Conservation (phyloP, 352 stramenopile genomes). For the Globisporangium heterothallicum region DNA sequence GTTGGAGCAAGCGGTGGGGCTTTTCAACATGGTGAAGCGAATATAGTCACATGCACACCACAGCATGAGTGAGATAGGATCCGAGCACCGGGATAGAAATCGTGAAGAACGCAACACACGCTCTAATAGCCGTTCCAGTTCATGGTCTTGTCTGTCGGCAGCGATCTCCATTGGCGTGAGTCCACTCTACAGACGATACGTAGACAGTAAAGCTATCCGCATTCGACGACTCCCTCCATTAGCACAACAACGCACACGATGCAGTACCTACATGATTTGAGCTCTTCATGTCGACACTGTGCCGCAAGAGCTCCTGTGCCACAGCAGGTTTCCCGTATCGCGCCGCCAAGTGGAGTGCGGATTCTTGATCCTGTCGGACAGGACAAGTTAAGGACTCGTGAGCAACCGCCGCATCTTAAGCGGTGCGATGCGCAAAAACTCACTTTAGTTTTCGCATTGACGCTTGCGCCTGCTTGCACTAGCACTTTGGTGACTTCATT, state of each 20-base stretch:
- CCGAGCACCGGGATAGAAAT: too few species aligned
- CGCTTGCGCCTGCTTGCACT: slow-evolving; percentile 37
- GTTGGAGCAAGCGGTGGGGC: slow-evolving; percentile 28
- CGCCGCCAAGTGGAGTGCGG: slow-evolving; percentile 38
- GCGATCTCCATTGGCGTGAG: slow-evolving; percentile 42
- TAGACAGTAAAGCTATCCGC: too few species aligned
- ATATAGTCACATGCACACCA: not conserved
- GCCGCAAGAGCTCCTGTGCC: slow-evolving; percentile 31
- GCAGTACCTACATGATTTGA: slow-evolving; percentile 22
- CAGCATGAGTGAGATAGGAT: not conserved
- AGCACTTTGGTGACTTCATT: slow-evolving; percentile 34
- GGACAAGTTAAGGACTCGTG: not conserved
- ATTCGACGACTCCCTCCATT: too few species aligned
- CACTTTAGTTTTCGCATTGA: slow-evolving; percentile 31
- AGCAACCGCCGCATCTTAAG: too few species aligned
- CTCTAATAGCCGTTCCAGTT: slow-evolving; percentile 38
- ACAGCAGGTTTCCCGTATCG: slow-evolving; percentile 31
- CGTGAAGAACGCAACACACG: slow-evolving; percentile 23
- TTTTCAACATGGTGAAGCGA: too few species aligned
- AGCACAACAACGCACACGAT: not conserved
- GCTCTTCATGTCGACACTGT: slow-evolving; percentile 26
- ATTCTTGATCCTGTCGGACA: slow-evolving; percentile 23
- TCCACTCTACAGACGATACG: slow-evolving; percentile 16
- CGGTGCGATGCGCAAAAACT: not conserved
- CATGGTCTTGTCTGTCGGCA: slow-evolving; percentile 26